Conservation (phyloP, 2,329 filamentous ascomycete genomes). For the Beauveria australis region DNA sequence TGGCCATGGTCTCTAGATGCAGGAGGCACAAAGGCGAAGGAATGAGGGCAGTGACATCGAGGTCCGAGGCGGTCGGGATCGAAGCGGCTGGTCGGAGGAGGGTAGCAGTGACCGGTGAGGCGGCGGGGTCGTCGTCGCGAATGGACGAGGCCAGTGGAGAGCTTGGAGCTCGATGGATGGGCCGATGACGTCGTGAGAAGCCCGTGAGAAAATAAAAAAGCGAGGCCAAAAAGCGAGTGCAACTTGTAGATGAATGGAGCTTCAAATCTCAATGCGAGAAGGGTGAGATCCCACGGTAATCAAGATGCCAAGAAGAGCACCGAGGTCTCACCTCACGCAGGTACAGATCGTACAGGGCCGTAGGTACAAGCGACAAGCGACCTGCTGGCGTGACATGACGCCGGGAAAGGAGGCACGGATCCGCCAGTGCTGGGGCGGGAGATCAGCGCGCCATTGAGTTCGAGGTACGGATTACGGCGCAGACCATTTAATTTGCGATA, state of each 20-base stretch:
- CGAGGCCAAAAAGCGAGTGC: not conserved
- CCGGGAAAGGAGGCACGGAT: conserved; percentile 4
- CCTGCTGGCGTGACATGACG: not conserved
- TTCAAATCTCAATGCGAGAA: not conserved
- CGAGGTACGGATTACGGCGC: not conserved
- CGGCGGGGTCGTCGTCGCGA: not conserved
- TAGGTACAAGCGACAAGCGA: not conserved
- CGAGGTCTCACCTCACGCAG: too few species aligned
- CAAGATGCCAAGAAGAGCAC: not conserved
- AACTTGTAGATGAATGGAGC: not conserved
- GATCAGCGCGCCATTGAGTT: not conserved
- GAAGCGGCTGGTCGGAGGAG: not conserved
- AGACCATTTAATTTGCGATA: not conserved
- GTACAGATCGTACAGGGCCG: too few species aligned
- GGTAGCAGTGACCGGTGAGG: not conserved
- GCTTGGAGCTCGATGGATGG: not conserved
- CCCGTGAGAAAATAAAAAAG: not conserved
- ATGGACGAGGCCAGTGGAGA: not conserved
- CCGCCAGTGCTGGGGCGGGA: not conserved
- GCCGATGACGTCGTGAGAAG: not conserved
- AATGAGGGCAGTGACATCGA: not conserved
- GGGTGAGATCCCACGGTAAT: not conserved
- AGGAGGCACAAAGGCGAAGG: not conserved
- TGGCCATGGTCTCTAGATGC: conserved; percentile 36
- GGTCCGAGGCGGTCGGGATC: not conserved